phyloP scores from a whole-genome alignment of 129 eudicot genomes.

The Ambrosia trifida region DNA sequence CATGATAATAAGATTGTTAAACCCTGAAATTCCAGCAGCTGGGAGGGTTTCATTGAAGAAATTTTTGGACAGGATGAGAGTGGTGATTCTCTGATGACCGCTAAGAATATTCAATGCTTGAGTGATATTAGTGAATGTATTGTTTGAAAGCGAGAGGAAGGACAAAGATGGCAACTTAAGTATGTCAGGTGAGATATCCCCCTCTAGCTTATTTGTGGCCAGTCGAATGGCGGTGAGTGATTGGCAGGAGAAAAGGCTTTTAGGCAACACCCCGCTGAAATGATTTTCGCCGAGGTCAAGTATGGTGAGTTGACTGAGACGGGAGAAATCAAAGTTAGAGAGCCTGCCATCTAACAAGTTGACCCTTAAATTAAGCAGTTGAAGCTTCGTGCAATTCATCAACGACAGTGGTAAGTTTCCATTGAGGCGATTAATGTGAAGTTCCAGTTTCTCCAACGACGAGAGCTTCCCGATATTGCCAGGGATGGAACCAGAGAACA shows the following conservation, averaged over 20 bases:
- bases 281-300: not conserved
- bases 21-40: not conserved
- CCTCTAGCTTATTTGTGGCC: slow-evolving; percentile 1
- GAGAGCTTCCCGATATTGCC: not conserved
- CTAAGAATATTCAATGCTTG: not conserved
- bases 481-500: slow-evolving; percentile 49
- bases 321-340: not conserved
- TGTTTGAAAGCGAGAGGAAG: slow-evolving; percentile 3
- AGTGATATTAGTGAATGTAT: not conserved
- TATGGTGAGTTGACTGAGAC: not conserved
- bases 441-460: slow-evolving; percentile 8
- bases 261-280: not conserved
- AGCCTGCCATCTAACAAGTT: not conserved
- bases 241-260: not conserved
- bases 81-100: not conserved
- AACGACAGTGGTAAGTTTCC: not conserved
- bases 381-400: not conserved
- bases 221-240: slow-evolving; percentile 2
- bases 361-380: not conserved
- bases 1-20: not conserved
- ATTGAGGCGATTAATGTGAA: not conserved
- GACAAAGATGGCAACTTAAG: slow-evolving; percentile 9
- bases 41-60: not conserved
- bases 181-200: not conserved
- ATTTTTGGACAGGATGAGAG: not conserved